Evolutionary conservation across 73 alveolate species (phyloP), one percentile per base, ranked within the genome.

Genomic region (Paramecium bursaria): DNA sequence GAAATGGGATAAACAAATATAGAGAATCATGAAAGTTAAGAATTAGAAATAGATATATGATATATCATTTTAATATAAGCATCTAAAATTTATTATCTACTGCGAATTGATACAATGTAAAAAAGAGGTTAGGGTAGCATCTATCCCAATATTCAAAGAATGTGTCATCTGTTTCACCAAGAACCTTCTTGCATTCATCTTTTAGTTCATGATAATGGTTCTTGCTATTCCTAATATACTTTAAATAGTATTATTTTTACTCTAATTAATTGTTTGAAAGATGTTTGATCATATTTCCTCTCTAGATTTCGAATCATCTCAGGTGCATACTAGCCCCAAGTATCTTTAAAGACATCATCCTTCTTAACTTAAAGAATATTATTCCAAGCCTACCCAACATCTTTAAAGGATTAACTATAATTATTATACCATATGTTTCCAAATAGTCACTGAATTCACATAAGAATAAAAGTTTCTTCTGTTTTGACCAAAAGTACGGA

Each of bases 131-230:
- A 11, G 95, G 95, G 86, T 48, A 90, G 15, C 39, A 17, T 4
- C 33, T 17, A 6, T 44, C 76, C 74, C 86, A 90, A 50, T 86
- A 90, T 31, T 35, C 47, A 33, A 77, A 19, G 67, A 51, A 90
- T 17, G 85, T 48, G 21, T 90, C 95, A 50, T 86, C 86, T 13
- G 91, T 61, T 33, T 85, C 31, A 46, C 95, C 95, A 13, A 90
- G 26, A 35, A 80, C 21, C 42, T 35, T 17, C 55, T 90, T 80
- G 49, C 87, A 87, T 15, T 49, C 90, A 6, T 77, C 94, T 4
- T 91, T 85, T 0, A 90, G 75, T 47, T 90, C 90, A 46, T 90
- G 91, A 50, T 57, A 90, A 61, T 90, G 95, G 48, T 90, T 79
- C 85, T 76, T 90, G 74, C 76, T 87, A 85, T 90, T 90, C 42